Evolutionary conservation across 371 early-diverging fungal species (phyloP).

Genomic region (Mortierella sp.): DNA sequence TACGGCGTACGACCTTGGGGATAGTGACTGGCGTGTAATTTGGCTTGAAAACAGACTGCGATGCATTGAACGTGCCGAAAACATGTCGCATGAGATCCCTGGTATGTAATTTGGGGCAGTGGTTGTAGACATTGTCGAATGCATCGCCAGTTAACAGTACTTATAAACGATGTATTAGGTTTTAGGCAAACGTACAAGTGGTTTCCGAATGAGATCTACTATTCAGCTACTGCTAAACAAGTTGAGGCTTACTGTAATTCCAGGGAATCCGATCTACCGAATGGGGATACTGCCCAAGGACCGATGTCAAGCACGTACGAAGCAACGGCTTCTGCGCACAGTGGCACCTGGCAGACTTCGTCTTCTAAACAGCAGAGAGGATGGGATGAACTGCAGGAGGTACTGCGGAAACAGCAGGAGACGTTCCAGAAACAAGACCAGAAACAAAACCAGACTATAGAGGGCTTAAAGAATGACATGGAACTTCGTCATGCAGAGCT

Average conservation of each 20-base stretch:
- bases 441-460: no score
- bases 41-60: constrained; percentile 13
- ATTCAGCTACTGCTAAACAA: neutral
- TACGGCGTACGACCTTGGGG: constrained; percentile 6
- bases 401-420: no score
- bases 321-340: no score
- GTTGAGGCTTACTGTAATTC: neutral
- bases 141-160: no score
- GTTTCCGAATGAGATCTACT: neutral
- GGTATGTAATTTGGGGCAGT: constrained; percentile 4
- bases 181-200: neutral
- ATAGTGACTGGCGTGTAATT: constrained; percentile 1
- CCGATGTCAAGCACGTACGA: no score
- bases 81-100: constrained; percentile 15
- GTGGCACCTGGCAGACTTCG: no score
- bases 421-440: no score
- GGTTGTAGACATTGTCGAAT: neutral
- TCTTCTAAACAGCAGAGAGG: no score
- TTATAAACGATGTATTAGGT: no score
- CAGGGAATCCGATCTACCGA: neutral
- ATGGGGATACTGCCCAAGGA: neutral
- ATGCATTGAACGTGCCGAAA: constrained; percentile 13
- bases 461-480: no score
- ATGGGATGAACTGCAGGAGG: no score
- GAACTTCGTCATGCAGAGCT: no score